A percentile compares a stretch with the other conserved stretches of the same genome.
phyloP scores from a whole-genome alignment of 2,329 filamentous ascomycete species.

The Neopestalotiopsis rosae region DNA sequence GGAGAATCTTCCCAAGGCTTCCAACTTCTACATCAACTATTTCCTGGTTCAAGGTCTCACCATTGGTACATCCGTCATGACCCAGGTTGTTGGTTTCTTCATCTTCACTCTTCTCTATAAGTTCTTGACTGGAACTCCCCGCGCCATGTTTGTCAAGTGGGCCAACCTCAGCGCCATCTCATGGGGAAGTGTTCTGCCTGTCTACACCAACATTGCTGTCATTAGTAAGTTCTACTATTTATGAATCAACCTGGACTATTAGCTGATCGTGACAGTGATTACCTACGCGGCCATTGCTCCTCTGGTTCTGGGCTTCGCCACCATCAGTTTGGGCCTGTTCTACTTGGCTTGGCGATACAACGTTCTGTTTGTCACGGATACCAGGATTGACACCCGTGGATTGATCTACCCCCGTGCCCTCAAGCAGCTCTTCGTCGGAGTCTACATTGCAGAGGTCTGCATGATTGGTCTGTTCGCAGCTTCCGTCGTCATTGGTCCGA shows the following conservation, averaged over 20 bases:
- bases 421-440: conserved; percentile 81
- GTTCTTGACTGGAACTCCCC: conserved; percentile 76
- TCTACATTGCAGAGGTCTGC: conserved; percentile 84
- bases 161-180: conserved; percentile 73
- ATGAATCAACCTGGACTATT: no score
- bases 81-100: conserved; percentile 74
- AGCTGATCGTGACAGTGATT: conserved; percentile 61
- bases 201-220: conserved; percentile 81
- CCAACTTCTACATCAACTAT: conserved; percentile 95
- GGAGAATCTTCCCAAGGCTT: conserved; percentile 76
- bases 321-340: conserved; percentile 78
- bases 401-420: conserved; percentile 86
- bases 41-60: conserved; percentile 91
- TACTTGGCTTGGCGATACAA: conserved; percentile 93
- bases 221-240: conserved; percentile 62
- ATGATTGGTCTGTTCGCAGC: conserved; percentile 85
- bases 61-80: conserved; percentile 74
- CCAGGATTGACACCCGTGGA: conserved; percentile 84
- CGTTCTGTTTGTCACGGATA: conserved; percentile 83
- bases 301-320: conserved; percentile 81
- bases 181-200: conserved; percentile 84
- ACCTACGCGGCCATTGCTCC: conserved; percentile 88
- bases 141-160: conserved; percentile 82
- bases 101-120: conserved; percentile 77
- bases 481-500: conserved; percentile 67